phyloP scores from a whole-genome alignment of 176 grass and related monocot genomes.

The Hordeum marinum region DNA sequence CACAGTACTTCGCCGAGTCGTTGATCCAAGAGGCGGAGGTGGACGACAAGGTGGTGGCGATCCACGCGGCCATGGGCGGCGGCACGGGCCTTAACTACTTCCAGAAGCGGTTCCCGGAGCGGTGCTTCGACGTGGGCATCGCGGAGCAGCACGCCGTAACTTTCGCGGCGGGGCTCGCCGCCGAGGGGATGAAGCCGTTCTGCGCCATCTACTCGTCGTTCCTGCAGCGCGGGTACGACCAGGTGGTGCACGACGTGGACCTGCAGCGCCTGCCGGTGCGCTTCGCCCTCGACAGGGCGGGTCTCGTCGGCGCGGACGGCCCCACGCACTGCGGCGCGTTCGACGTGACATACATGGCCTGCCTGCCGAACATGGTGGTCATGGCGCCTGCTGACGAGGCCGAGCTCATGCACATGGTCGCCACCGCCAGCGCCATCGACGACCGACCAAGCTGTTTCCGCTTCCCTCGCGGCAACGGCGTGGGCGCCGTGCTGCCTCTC shows the following conservation, averaged over 20 bases:
- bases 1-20: conserved; percentile 82
- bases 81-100: conserved; percentile 97
- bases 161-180: conserved; percentile 76
- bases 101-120: conserved; percentile 80
- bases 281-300: conserved; percentile 78
- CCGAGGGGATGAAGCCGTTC: conserved; percentile 91
- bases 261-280: conserved; percentile 81
- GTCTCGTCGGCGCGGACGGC: conserved; percentile 85
- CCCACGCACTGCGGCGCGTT: conserved; percentile 97
- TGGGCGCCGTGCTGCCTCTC: conserved; percentile 52
- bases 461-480: conserved; percentile 80
- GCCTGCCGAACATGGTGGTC: conserved; percentile 95
- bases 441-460: conserved; percentile 85
- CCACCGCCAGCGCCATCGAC: conserved; percentile 82
- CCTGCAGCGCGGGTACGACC: conserved; percentile 95
- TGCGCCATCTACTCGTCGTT: conserved; percentile 97
- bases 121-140: conserved; percentile 98
- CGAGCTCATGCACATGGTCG: conserved; percentile 95
- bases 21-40: conserved; percentile 73
- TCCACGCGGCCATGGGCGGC: conserved; percentile 97
- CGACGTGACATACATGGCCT: conserved; percentile 90
- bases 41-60: conserved; percentile 70
- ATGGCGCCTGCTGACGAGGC: conserved; percentile 93
- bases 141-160: conserved; percentile 98
- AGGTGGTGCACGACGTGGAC: conserved; percentile 98